These are phyloP conservation scores for Emmonsia crescens DNA, from an alignment of 2,329 filamentous ascomycete genomes.

Conservation along the genomic window DNA sequence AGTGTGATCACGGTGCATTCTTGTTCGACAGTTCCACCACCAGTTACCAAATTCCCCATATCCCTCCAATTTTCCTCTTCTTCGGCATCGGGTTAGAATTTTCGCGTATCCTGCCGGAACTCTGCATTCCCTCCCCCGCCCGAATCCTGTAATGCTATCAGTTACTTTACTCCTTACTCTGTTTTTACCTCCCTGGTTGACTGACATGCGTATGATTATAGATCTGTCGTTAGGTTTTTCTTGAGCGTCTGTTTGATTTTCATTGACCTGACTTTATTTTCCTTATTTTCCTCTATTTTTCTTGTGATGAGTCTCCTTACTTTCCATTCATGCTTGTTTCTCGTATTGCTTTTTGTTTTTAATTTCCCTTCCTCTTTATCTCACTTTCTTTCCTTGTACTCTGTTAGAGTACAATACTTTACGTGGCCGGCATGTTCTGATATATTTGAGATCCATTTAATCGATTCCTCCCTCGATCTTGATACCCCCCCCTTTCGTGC, in stretches of 20 bases:
- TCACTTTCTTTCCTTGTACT: not conserved
- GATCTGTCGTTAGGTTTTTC: not conserved
- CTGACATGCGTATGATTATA: not conserved
- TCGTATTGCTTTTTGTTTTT: not conserved
- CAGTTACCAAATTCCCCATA: not conserved
- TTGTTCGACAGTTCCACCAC: not conserved
- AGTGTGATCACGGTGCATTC: not conserved
- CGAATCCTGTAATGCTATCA: not conserved
- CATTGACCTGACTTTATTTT: not conserved
- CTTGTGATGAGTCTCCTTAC: not conserved
- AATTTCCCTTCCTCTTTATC: not conserved
- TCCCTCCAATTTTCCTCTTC: not conserved
- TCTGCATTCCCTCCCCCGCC: not conserved
- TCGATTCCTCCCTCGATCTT: not conserved
- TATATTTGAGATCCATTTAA: not conserved
- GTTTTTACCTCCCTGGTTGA: not conserved
- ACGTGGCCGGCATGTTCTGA: not conserved
- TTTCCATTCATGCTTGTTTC: not conserved
- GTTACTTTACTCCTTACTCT: not conserved
- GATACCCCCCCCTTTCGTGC: not conserved
- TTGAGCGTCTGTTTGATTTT: not conserved
- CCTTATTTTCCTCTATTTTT: not conserved
- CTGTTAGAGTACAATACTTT: not conserved
- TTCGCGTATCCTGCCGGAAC: not conserved
- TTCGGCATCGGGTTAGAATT: not conserved